Evolutionary conservation across 2,329 filamentous ascomycete genomes (phyloP).

Genomic region (Graphilbum fragrans): DNA sequence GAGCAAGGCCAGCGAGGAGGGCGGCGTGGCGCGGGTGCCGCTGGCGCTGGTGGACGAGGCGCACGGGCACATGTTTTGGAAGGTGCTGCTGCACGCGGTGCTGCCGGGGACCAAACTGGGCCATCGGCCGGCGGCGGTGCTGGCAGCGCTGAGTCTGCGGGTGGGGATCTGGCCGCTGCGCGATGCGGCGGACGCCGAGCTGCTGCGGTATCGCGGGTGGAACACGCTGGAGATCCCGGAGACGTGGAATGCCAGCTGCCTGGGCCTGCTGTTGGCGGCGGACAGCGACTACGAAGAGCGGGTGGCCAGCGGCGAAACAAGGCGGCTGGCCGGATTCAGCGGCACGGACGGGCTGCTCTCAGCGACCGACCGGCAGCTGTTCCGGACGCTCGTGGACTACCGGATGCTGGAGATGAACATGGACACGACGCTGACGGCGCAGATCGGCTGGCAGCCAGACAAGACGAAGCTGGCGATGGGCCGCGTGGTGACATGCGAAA

Average conservation of each 20-base stretch:
- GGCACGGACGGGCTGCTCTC: slow-evolving; percentile 18
- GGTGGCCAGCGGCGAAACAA: too few relatives aligned
- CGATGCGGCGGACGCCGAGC: too few relatives aligned
- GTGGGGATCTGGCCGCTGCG: too few relatives aligned
- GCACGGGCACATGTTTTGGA: slow-evolving; percentile 30
- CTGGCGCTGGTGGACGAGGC: slow-evolving; percentile 33
- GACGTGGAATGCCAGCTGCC: too few relatives aligned
- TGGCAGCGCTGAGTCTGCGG: slow-evolving; percentile 33
- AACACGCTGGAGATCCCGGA: too few relatives aligned
- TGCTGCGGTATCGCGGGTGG: too few relatives aligned
- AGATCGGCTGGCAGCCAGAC: slow-evolving; percentile 30
- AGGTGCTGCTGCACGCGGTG: slow-evolving; percentile 32
- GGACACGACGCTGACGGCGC: slow-evolving; percentile 27
- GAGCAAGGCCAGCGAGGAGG: slow-evolving; percentile 12
- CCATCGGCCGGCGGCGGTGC: slow-evolving; percentile 28
- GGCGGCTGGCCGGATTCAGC: too few relatives aligned
- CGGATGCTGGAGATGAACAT: slow-evolving; percentile 33
- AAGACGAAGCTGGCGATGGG: slow-evolving; percentile 31
- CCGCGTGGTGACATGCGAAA: slow-evolving; percentile 25
- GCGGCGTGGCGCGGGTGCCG: slow-evolving; percentile 27
- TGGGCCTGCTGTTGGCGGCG: too few relatives aligned
- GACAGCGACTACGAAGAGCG: too few relatives aligned
- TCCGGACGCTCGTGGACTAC: slow-evolving; percentile 31
- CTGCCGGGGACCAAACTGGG: slow-evolving; percentile 34
- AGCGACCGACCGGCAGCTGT: slow-evolving; percentile 25